These are phyloP conservation scores for Sambucus nigra DNA, from an alignment of 129 eudicot genomes.

Conservation along the genomic window DNA sequence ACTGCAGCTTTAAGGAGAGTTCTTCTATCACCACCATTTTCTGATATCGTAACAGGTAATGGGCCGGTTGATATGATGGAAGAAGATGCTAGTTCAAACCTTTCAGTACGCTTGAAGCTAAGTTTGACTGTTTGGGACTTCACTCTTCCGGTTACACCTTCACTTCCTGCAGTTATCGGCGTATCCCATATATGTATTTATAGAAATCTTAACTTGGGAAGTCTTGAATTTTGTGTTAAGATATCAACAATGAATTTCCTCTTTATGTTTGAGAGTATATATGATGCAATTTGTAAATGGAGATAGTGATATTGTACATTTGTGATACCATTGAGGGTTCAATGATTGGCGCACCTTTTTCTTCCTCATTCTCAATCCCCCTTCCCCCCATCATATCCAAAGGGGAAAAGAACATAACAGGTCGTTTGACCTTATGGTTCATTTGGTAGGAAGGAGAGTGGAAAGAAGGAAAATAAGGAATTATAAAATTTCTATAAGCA, in stretches of 20 bases:
- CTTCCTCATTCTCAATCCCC: no score
- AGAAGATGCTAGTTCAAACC: slow-evolving; percentile 70
- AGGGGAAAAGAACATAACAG: no score
- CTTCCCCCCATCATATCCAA: no score
- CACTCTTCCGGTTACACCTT: slow-evolving; percentile 79
- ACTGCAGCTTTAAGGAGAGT: slow-evolving; percentile 59
- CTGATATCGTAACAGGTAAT: slow-evolving; percentile 59
- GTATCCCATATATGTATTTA: slow-evolving; percentile 47
- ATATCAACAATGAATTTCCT: not conserved
- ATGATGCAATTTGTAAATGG: not conserved
- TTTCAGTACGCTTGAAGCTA: slow-evolving; percentile 64
- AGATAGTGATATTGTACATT: not conserved
- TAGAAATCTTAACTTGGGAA: not conserved
- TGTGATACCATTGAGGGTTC: not conserved
- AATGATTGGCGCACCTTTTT: no score
- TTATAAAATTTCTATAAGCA: no score
- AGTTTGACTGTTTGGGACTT: slow-evolving; percentile 89
- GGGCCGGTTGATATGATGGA: slow-evolving; percentile 89
- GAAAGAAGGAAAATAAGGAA: no score
- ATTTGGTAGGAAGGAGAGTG: no score
- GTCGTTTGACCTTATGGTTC: no score
- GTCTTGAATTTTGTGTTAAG: not conserved
- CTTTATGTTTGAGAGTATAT: not conserved
- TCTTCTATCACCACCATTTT: slow-evolving; percentile 75
- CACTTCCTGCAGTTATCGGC: slow-evolving; percentile 96